Base-by-base conservation (phyloP, 495 filamentous ascomycete genomes). In the Podospora pseudocomata region DNA sequence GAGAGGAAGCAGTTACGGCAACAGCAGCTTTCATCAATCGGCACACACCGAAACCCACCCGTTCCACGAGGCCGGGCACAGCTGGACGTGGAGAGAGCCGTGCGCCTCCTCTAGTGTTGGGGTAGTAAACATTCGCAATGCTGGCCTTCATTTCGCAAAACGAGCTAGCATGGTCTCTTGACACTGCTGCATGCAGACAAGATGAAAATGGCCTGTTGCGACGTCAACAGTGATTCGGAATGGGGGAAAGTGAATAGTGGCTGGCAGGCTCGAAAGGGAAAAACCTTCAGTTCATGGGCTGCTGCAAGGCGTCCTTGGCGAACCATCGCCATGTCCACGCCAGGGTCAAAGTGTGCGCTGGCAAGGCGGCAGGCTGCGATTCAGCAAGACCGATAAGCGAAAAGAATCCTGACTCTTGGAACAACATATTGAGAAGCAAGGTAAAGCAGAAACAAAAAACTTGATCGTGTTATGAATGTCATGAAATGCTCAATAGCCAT, bases 401-500 rank as follows among this genome's bases (percentile, higher is more conserved):
- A 11, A 5, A 49, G 39, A 49, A 49, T 49, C 2, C 39, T 16
- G 39, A 49, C 39, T 16, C 39, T 49, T 49, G 39, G 9, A 49
- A 49, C 11, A n/a, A 55, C 4, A 55, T 26, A 7, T 26, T 5
- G 19, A 54, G 11, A 19, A 6, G 18, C 28, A 28, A 65, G 56
- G 30, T 5, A 27, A 55, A 30, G 26, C 15, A 39, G 19, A 19
- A 27, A 28, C 65, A 18, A 23, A 44, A 23, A 61, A 34, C 26
- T 16, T 20, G 27, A n/a, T 39, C 44, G 39, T 49, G 39, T 49
- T 49, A 49, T 49, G 6, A 49, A 49, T 49, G 39, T 49, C 39
- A 49, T 49, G 39, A 32, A 63, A 60, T 28, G 62, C 61, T 64
- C 60, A 63, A 68, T 71, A 65, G 20, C 60, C 60, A 68, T 74